Percentiles rank a stretch among this genome's conserved stretches.
Evolutionary conservation across 2,329 filamentous ascomycete genomes (phyloP).

Genomic region (Scedosporium aurantiacum): DNA sequence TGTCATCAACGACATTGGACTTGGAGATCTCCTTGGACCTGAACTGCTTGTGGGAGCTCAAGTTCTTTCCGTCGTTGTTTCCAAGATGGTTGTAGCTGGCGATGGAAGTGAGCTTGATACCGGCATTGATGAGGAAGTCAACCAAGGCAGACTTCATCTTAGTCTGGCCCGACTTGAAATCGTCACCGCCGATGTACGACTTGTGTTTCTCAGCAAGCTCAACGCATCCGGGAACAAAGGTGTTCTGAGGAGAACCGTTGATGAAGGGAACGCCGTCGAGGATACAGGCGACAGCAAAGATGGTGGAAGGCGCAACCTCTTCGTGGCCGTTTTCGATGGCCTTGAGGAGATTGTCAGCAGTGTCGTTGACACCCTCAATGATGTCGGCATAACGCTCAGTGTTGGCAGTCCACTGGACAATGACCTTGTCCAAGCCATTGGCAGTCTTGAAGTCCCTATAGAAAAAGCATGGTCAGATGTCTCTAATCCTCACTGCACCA

Average conservation of each 20-base stretch:
- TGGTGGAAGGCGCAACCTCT: constrained; percentile 88
- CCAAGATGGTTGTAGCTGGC: constrained; percentile 98
- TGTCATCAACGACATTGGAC: constrained; percentile 98
- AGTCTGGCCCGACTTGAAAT: constrained; percentile 99
- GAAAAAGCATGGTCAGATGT: constrained; percentile 2
- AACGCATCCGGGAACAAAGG: constrained; percentile 88
- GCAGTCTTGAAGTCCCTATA: constrained; percentile 73
- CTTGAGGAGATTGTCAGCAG: constrained; percentile 82
- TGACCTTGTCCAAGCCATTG: constrained; percentile 84
- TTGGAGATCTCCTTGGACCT: constrained; percentile 99
- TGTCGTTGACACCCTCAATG: constrained; percentile 84
- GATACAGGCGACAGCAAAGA: constrained; percentile 92
- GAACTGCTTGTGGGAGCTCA: constrained; percentile 96
- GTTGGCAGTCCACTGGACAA: constrained; percentile 98
- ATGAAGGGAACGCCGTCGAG: constrained; percentile 88
- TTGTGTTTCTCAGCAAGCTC: constrained; percentile 77
- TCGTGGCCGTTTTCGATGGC: constrained; percentile 78
- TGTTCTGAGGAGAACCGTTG: constrained; percentile 98
- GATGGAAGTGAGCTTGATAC: constrained; percentile 97
- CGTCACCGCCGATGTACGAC: constrained; percentile 91
- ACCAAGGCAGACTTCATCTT: constrained; percentile 99
- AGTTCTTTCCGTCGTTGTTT: constrained; percentile 98
- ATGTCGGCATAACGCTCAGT: constrained; percentile 94
- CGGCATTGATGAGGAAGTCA: constrained; percentile 95
- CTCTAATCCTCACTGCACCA: background rate